These are phyloP conservation scores for Vaccinium vitisidaea DNA, from an alignment of 148 eudicot species.

Conservation along the genomic window DNA sequence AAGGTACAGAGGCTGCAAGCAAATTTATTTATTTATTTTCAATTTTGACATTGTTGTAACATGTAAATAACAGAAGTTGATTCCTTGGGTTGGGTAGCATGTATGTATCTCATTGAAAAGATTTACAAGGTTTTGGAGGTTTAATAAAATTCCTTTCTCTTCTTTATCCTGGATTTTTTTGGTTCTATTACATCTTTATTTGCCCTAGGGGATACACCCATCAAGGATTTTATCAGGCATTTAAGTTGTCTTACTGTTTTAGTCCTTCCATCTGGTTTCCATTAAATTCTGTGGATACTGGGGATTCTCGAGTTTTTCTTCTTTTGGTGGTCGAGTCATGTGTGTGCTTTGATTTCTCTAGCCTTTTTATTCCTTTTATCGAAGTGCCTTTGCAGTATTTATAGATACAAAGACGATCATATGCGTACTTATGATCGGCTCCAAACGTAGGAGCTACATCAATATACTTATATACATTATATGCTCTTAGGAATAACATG, in stretches of 20 bases:
- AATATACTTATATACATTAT: neutral
- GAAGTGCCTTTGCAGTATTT: neutral
- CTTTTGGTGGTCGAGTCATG: neutral
- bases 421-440: neutral
- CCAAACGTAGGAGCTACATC: neutral
- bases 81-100: neutral
- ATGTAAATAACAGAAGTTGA: neutral
- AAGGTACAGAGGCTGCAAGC: neutral
- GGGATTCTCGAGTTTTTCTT: neutral
- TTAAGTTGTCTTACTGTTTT: neutral
- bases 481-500: neutral
- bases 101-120: neutral
- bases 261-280: neutral
- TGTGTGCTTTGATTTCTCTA: neutral
- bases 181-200: neutral
- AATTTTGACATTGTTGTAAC: neutral
- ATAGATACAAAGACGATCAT: neutral
- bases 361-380: neutral
- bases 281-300: neutral
- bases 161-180: neutral
- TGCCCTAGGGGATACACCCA: neutral
- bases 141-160: neutral
- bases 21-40: neutral
- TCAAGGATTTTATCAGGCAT: neutral
- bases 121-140: neutral